Evolutionary conservation across 1,284 basidiomycete genomes (phyloP).

Genomic region (Chondrostereum purpureum): DNA sequence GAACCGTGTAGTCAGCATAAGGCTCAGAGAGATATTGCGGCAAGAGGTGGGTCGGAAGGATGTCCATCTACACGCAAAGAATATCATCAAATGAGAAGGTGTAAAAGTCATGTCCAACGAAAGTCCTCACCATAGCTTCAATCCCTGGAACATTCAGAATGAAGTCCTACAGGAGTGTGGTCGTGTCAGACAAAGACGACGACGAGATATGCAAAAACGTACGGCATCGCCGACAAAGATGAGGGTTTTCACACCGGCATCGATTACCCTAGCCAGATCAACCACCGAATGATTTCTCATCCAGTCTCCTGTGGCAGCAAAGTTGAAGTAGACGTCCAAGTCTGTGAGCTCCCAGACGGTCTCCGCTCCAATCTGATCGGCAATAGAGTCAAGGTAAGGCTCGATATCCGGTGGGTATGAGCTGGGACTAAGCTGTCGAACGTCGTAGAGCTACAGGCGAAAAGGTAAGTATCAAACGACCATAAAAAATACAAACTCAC

Average conservation of each 20-base stretch:
- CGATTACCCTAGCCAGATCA: constrained; percentile 50
- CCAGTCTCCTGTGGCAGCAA: constrained; percentile 56
- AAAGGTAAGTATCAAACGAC: background rate
- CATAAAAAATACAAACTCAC: constrained; percentile 16
- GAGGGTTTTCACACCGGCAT: constrained; percentile 48
- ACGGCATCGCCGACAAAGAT: constrained; percentile 55
- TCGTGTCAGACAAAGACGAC: background rate
- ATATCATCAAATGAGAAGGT: background rate
- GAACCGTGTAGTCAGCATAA: constrained; percentile 44
- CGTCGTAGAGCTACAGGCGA: constrained; percentile 40
- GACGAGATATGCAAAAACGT: constrained; percentile 13
- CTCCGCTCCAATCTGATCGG: constrained; percentile 43
- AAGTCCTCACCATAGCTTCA: constrained; percentile 46
- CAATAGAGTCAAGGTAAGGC: constrained; percentile 32
- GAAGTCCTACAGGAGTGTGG: constrained; percentile 33
- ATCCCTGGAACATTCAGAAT: constrained; percentile 56
- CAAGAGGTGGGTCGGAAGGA: constrained; percentile 35
- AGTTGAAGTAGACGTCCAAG: constrained; percentile 44
- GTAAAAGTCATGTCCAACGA: constrained; percentile 1
- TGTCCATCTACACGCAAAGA: constrained; percentile 28
- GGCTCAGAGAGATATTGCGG: constrained; percentile 28
- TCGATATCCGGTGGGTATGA: constrained; percentile 49
- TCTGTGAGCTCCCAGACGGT: constrained; percentile 40
- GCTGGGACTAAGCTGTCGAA: constrained; percentile 41
- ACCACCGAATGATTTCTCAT: constrained; percentile 54